A percentile compares a stretch with the other conserved stretches of the same genome.
These are phyloP conservation scores for Diophrys sp. DNA, from an alignment of 73 alveolate species.

Conservation along the genomic window DNA sequence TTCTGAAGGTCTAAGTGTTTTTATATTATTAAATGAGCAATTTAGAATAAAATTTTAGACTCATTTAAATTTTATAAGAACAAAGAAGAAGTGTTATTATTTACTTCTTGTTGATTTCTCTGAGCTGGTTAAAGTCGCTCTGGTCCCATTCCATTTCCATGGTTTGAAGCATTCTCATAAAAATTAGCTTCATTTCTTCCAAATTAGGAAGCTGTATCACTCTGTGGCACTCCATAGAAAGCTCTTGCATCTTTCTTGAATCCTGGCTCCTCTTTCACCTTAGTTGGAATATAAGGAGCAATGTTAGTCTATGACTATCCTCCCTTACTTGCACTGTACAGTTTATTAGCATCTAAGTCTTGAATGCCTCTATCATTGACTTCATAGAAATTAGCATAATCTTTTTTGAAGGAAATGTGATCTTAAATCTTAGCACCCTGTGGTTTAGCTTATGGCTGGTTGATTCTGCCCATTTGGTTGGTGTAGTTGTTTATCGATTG, in stretches of 20 bases:
- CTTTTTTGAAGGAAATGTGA: conserved; percentile 26
- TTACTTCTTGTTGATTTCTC: not conserved
- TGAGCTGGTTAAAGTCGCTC: conserved; percentile 1
- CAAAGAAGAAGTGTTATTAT: not conserved
- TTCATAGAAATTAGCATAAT: conserved; percentile 37
- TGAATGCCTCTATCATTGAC: conserved; percentile 13
- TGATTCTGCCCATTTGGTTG: conserved; percentile 15
- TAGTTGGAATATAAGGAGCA: conserved; percentile 14
- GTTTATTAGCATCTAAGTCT: conserved; percentile 38
- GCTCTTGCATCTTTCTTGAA: conserved; percentile 5
- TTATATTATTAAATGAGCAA: not conserved
- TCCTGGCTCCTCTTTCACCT: not conserved
- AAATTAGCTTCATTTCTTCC: conserved; percentile 3
- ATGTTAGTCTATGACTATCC: not conserved
- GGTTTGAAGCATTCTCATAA: not conserved
- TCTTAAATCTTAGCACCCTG: conserved; percentile 12
- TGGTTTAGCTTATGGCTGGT: conserved; percentile 17
- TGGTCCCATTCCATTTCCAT: not conserved
- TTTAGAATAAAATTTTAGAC: not conserved
- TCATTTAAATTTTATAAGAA: conserved; percentile 4
- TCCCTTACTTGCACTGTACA: conserved; percentile 34
- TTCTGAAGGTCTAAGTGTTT: conserved; percentile 20
- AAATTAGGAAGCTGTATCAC: conserved; percentile 3
- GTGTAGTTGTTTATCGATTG: conserved; percentile 11
- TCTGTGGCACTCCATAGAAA: conserved; percentile 2